Percentiles rank a stretch among this genome's conserved stretches.
Conservation (phyloP, 768 basidiomycete genomes). For the Hemileccinum impolitum region DNA sequence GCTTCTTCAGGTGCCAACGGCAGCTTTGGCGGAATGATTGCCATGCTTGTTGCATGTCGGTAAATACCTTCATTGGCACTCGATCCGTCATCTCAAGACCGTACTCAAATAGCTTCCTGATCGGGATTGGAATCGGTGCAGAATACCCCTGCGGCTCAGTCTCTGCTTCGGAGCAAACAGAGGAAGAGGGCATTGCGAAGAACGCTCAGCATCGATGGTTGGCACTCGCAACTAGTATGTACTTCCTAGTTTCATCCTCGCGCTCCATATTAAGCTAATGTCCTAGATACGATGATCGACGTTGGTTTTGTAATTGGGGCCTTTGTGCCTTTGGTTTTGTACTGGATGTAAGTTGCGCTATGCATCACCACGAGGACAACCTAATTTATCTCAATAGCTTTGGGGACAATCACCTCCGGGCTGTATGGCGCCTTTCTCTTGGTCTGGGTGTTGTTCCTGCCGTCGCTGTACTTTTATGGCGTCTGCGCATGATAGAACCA, state of each 20-base stretch:
- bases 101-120: conserved; percentile 56
- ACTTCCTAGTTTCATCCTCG: not conserved
- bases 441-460: conserved; percentile 85
- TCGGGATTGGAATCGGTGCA: conserved; percentile 86
- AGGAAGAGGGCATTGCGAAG: conserved; percentile 74
- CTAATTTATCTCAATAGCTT: conserved; percentile 44
- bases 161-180: conserved; percentile 86
- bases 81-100: not conserved
- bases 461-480: conserved; percentile 79
- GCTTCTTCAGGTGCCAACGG: conserved; percentile 77
- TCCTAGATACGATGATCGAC: conserved; percentile 79
- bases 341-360: conserved; percentile 68
- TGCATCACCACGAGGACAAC: not conserved
- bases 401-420: conserved; percentile 73
- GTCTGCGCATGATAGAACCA: conserved; percentile 80
- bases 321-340: conserved; percentile 81
- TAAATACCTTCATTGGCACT: conserved; percentile 26
- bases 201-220: conserved; percentile 85
- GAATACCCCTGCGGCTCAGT: conserved; percentile 92
- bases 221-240: conserved; percentile 81
- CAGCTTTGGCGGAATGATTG: conserved; percentile 64
- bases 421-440: conserved; percentile 84
- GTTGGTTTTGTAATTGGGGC: conserved; percentile 74
- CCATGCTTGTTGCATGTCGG: conserved; percentile 80
- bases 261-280: not conserved